Percentiles rank a stretch among this genome's conserved stretches.
These are phyloP conservation scores for Colletotrichum orchidophilum DNA, from an alignment of 2,329 filamentous ascomycete species.

Conservation along the genomic window DNA sequence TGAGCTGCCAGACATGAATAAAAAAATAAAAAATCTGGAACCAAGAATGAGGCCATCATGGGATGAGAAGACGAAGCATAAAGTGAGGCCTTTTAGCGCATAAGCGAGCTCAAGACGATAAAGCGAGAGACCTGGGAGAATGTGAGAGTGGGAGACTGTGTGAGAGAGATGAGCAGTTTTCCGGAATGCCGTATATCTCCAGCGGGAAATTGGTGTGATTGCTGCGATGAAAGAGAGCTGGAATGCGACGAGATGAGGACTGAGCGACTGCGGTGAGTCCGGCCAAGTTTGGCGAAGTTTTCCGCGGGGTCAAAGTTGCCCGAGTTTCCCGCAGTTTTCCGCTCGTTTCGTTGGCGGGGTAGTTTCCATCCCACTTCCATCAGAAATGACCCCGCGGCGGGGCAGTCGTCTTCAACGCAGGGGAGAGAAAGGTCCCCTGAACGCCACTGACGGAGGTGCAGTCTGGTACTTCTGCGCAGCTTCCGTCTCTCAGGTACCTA, in stretches of 20 bases:
- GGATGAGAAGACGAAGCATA: too few relatives aligned
- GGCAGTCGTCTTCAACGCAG: not conserved
- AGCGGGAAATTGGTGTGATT: not conserved
- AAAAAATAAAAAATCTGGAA: not conserved
- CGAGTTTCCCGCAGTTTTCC: slow-evolving; percentile 10
- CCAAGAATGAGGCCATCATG: too few relatives aligned
- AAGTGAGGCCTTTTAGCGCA: not conserved
- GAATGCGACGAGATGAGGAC: not conserved
- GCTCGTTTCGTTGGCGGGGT: slow-evolving; percentile 17
- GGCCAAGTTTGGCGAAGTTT: slow-evolving; percentile 23
- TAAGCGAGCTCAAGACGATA: too few relatives aligned
- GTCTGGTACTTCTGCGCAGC: too few relatives aligned
- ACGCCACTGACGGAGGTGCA: slow-evolving; percentile 1
- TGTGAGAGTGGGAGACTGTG: too few relatives aligned
- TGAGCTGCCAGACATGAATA: not conserved
- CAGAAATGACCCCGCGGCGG: not conserved
- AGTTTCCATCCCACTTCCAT: not conserved
- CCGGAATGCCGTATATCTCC: not conserved
- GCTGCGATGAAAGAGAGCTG: not conserved
- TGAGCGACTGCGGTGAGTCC: slow-evolving; percentile 12
- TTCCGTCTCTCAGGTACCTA: not conserved
- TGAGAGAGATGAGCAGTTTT: not conserved
- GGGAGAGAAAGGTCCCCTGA: not conserved
- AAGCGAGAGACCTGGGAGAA: too few relatives aligned
- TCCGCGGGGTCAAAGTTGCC: not conserved